These are phyloP conservation scores for Pleodorina starrii DNA, from an alignment of 139 green algal species.

Conservation along the genomic window DNA sequence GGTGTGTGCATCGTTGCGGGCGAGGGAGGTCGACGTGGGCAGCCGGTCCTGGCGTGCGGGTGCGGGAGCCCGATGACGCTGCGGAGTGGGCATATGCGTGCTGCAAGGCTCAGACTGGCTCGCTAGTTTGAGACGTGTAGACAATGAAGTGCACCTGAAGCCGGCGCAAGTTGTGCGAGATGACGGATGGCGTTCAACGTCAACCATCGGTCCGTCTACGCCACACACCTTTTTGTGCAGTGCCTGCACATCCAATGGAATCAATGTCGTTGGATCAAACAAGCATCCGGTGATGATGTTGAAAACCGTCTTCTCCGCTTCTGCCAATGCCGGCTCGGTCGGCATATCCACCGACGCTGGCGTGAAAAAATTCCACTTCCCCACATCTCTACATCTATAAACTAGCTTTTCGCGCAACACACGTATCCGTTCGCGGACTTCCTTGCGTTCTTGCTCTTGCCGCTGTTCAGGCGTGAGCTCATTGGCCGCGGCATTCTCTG, in stretches of 20 bases:
- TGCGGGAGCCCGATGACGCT: too few species aligned
- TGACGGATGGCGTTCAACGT: too few species aligned
- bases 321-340: constrained; percentile 25
- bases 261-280: constrained; percentile 47
- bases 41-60: too few species aligned
- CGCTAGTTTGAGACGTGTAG: too few species aligned
- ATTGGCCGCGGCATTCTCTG: background rate
- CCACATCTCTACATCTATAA: constrained; percentile 19
- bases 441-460: background rate
- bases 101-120: too few species aligned
- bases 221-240: constrained; percentile 56
- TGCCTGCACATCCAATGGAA: constrained; percentile 52
- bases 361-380: constrained; percentile 19
- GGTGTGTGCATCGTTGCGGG: too few species aligned
- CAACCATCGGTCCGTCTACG: too few species aligned
- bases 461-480: background rate
- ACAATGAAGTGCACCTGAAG: too few species aligned
- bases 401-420: constrained; percentile 29
- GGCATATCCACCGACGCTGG: constrained; percentile 13
- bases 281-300: constrained; percentile 43
- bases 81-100: too few species aligned
- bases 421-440: constrained; percentile 20
- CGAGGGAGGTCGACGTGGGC: too few species aligned
- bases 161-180: too few species aligned
- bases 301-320: constrained; percentile 41